Conservation (phyloP, 768 basidiomycete species). For the Lentinula aciculospora region DNA sequence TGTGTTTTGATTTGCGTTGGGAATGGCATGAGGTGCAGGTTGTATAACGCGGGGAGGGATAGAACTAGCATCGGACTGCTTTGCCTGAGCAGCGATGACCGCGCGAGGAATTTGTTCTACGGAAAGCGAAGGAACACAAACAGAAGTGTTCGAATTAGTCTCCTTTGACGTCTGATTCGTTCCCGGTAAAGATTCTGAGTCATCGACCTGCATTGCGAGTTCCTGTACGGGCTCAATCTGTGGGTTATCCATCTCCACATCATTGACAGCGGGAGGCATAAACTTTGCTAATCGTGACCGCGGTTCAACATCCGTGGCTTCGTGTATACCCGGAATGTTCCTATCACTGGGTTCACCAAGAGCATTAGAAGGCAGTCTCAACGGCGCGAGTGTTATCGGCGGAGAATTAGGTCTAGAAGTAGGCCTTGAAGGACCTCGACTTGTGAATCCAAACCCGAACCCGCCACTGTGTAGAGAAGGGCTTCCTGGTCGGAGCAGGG, state of each 20-base stretch:
- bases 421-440: slow-evolving; percentile 26
- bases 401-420: slow-evolving; percentile 61
- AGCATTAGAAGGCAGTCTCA: slow-evolving; percentile 34
- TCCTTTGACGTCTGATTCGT: neutral
- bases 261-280: neutral
- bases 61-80: neutral
- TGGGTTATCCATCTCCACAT: neutral
- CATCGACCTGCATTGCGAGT: neutral
- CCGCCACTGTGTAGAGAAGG: neutral
- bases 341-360: neutral
- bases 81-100: neutral
- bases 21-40: neutral
- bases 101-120: neutral
- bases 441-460: slow-evolving; percentile 7
- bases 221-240: neutral
- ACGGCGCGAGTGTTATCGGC: slow-evolving; percentile 66
- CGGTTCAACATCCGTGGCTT: neutral
- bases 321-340: slow-evolving; percentile 2
- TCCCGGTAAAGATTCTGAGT: neutral
- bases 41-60: neutral
- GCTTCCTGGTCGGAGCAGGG: neutral
- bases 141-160: neutral
- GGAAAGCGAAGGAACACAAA: neutral
- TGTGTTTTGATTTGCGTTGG: neutral
- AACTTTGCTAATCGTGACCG: neutral